phyloP scores from a whole-genome alignment of 2,329 filamentous ascomycete species.

The Coniochaeta ligniaria region DNA sequence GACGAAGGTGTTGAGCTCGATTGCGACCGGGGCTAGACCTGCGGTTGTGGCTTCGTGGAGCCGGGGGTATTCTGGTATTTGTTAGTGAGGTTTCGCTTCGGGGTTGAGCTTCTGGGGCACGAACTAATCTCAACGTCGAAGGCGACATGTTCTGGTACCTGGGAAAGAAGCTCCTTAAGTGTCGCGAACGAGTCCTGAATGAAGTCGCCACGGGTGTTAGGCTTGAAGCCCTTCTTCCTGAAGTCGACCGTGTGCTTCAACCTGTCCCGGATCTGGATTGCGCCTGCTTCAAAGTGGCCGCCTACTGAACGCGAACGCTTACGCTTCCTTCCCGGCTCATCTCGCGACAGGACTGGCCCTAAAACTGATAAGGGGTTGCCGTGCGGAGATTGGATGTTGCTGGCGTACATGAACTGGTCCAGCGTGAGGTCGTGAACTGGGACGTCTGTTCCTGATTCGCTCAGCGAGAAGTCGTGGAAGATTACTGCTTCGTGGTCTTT shows the following conservation, averaged over 20 bases:
- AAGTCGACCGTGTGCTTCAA: conserved; percentile 31
- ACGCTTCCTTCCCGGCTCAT: conserved; percentile 3
- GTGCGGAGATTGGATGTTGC: conserved; percentile 15
- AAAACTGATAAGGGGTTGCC: conserved; percentile 2
- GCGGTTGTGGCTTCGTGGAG: conserved; percentile 27
- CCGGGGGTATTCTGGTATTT: conserved; percentile 27
- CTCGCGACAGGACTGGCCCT: background rate
- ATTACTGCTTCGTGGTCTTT: conserved; percentile 30
- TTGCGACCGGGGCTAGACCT: conserved; percentile 22
- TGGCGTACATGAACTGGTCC: conserved; percentile 26
- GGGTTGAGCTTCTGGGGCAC: background rate
- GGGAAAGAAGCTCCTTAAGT: conserved; percentile 25
- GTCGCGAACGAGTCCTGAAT: conserved; percentile 29
- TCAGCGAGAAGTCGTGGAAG: conserved; percentile 33
- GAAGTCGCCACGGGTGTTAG: conserved; percentile 27
- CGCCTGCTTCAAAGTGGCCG: conserved; percentile 12
- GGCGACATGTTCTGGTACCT: conserved; percentile 25
- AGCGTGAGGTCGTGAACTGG: conserved; percentile 29
- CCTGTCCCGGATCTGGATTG: conserved; percentile 17
- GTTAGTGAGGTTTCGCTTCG: background rate
- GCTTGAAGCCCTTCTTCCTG: conserved; percentile 28
- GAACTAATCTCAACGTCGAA: conserved; percentile 33
- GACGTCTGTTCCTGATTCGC: conserved; percentile 31
- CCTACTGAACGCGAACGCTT: conserved; percentile 14
- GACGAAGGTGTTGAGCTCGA: conserved; percentile 30